Conservation (phyloP, 2,329 filamentous ascomycete species). For the Sclerotinia sclerotiorum region DNA sequence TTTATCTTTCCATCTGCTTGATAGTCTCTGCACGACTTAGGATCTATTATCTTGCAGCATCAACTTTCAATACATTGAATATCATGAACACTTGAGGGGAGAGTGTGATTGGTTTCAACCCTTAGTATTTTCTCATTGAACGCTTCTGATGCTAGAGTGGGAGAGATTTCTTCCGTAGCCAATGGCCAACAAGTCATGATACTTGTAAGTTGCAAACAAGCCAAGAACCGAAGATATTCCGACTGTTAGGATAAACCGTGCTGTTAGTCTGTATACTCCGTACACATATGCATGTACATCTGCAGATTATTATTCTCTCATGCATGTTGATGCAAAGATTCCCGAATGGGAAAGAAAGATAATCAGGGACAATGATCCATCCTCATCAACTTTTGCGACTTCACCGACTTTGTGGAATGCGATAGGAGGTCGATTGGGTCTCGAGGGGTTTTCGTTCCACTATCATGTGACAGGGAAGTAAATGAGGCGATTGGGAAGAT, state of each 20-base stretch:
- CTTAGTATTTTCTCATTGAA: neutral
- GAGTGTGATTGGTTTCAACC: neutral
- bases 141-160: neutral
- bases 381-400: neutral
- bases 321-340: conserved; percentile 3
- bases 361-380: neutral
- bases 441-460: neutral
- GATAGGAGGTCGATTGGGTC: neutral
- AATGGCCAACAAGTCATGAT: neutral
- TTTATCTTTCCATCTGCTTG: neutral
- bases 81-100: too few relatives aligned
- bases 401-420: too few relatives aligned
- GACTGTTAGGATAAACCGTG: neutral
- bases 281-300: neutral
- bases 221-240: conserved; percentile 1
- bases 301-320: neutral
- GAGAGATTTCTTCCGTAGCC: neutral
- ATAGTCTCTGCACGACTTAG: neutral
- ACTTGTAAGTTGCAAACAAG: neutral
- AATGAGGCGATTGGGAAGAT: neutral
- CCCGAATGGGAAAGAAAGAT: neutral
- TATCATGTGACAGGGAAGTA: neutral
- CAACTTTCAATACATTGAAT: neutral
- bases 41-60: neutral
- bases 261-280: too few relatives aligned